Evolutionary conservation across 2,329 filamentous ascomycete species (phyloP), one percentile per base, ranked within the genome.

Genomic region (Fusarium praegraminearum): DNA sequence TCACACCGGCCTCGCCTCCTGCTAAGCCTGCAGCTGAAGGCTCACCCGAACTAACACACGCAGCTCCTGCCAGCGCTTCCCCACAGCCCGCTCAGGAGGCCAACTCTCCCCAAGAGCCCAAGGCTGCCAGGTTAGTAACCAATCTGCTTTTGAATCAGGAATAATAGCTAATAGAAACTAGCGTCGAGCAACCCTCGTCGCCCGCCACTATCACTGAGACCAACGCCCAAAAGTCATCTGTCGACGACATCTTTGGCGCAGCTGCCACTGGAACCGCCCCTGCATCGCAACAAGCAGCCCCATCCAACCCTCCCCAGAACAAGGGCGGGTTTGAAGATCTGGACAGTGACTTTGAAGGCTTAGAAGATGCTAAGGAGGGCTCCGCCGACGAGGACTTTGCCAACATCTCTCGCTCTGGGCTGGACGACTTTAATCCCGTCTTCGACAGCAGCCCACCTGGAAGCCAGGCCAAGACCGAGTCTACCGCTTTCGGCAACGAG

Each of bases 321-420:
- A 87, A 86, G 74, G 80, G 85, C 24, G 85, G 87, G 3, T 93
- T 94, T 76, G 90, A 92, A 65, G 92, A 94, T 52, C 88, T 94
- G 64, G 92, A 93, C 51, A 88, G 90, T 69, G 92, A 93, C 43
- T 96, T 96, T 72, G 91, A 93, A 73, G 93, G 93, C 57, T 86
- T 97, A 18, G 90, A 93, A 63, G 93, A 97, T 75, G 93, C 93
- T 45, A 93, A 93, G 76, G 93, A 96, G 78, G 92, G 91, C 50
- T 90, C 87, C 26, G 89, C 87, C 2, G 93, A 94, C 62, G 92
- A 95, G 62, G 92, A 95, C 69, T 93, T 94, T 80, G 90, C 90
- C 74, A 91, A 86, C 74, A 86, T 94, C 67, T 91, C 90, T 51
- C 87, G 89, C 45, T 91, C 90, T 20, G 89, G 87, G 12, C 82